Evolutionary conservation across 225 moss, liverwort and hornwort species (phyloP).

Genomic region (Thuidium tamariscinum): DNA sequence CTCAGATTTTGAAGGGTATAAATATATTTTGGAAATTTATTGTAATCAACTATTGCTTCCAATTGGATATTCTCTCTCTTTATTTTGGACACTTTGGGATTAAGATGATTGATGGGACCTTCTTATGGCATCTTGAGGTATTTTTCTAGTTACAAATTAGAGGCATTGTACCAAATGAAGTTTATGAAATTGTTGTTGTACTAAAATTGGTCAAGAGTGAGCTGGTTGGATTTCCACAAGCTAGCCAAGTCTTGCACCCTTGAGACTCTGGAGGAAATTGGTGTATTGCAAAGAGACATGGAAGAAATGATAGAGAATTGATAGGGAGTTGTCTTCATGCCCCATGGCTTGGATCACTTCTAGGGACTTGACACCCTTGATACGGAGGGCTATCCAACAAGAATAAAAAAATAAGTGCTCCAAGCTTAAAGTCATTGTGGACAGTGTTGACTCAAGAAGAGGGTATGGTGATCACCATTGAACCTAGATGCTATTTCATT

Average conservation of each 20-base stretch:
- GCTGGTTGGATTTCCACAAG: slow-evolving; percentile 88
- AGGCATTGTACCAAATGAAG: background rate
- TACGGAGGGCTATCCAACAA: slow-evolving; percentile 66
- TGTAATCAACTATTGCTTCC: background rate
- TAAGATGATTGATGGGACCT: background rate
- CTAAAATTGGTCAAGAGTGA: slow-evolving; percentile 59
- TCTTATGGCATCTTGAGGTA: background rate
- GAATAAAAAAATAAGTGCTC: slow-evolving; percentile 38
- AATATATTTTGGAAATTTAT: background rate
- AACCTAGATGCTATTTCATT: slow-evolving; percentile 93
- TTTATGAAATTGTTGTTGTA: background rate
- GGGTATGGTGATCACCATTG: slow-evolving; percentile 88
- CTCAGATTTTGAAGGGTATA: background rate
- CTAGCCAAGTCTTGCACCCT: slow-evolving; percentile 70
- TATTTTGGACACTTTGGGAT: background rate
- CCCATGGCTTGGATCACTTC: slow-evolving; percentile 97
- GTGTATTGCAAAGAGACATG: slow-evolving; percentile 59
- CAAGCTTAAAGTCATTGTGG: slow-evolving; percentile 61
- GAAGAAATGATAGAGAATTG: slow-evolving; percentile 64
- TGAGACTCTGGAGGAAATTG: slow-evolving; percentile 38
- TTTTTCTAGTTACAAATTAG: background rate
- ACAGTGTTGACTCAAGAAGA: slow-evolving; percentile 59
- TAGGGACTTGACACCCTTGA: slow-evolving; percentile 87
- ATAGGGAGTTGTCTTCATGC: slow-evolving; percentile 89
- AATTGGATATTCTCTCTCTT: background rate